A percentile compares a stretch with the other conserved stretches of the same genome.
phyloP scores from a whole-genome alignment of 345 rosid genomes.

The Kandelia obovata region DNA sequence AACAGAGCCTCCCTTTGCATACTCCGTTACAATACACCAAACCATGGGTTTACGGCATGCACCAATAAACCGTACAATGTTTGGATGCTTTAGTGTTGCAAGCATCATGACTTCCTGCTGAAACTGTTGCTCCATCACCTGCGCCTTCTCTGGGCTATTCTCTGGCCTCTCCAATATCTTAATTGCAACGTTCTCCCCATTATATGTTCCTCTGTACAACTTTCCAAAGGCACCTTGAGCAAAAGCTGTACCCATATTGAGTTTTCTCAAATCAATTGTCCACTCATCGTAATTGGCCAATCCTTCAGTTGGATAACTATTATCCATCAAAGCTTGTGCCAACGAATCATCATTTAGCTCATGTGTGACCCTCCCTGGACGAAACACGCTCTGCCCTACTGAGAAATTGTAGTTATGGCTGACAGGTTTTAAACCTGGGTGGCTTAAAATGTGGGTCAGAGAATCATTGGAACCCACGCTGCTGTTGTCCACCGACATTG shows the following conservation, averaged over 20 bases:
- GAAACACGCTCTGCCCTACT: constrained; percentile 21
- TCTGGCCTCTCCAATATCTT: constrained; percentile 33
- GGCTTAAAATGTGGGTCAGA: constrained; percentile 25
- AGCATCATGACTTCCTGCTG: constrained; percentile 35
- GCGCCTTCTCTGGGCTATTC: constrained; percentile 26
- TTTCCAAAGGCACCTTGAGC: constrained; percentile 34
- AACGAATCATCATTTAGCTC: constrained; percentile 26
- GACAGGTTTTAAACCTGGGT: constrained; percentile 25
- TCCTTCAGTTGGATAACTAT: constrained; percentile 23
- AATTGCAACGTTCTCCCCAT: constrained; percentile 34
- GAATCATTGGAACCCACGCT: constrained; percentile 30
- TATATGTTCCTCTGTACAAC: constrained; percentile 29
- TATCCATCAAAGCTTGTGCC: constrained; percentile 26
- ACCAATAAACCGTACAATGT: constrained; percentile 31
- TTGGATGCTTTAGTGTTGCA: constrained; percentile 26
- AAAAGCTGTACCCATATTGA: constrained; percentile 32
- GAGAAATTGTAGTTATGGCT: constrained; percentile 15
- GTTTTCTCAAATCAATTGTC: constrained; percentile 32
- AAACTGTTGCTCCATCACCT: constrained; percentile 33
- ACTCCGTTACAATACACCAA: constrained; percentile 34
- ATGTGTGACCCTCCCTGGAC: constrained; percentile 21
- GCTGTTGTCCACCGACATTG: constrained; percentile 26
- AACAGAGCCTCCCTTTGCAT: constrained; percentile 35
- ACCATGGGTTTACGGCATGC: constrained; percentile 31
- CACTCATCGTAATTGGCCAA: constrained; percentile 24